Evolutionary conservation across 1,284 basidiomycete species (phyloP).

Genomic region (Agroathelia rolfsii): DNA sequence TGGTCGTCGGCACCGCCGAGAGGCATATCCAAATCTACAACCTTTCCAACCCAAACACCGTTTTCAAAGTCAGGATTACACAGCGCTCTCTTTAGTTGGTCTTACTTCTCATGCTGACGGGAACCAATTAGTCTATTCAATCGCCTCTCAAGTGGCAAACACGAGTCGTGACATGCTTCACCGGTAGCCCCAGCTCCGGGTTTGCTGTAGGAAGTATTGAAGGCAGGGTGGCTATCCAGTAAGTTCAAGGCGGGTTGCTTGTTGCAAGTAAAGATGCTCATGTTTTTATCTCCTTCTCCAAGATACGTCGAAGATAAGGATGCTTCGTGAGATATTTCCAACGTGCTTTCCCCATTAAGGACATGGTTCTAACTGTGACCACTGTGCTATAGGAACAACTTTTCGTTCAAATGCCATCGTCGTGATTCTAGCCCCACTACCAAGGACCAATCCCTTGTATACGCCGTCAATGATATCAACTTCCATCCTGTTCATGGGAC

Average conservation of each 20-base stretch:
- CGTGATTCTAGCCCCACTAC: conserved; percentile 53
- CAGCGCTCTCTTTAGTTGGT: conserved; percentile 3
- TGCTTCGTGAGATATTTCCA: conserved; percentile 47
- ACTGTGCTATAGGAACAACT: conserved; percentile 60
- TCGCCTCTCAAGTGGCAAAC: conserved; percentile 95
- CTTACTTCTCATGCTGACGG: conserved; percentile 4
- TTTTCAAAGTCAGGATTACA: conserved; percentile 53
- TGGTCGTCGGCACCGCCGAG: conserved; percentile 93
- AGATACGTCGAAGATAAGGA: conserved; percentile 81
- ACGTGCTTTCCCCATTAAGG: no score
- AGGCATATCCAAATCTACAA: conserved; percentile 86
- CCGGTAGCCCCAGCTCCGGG: conserved; percentile 54
- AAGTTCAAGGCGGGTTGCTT: conserved; percentile 23
- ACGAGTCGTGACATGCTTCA: conserved; percentile 81
- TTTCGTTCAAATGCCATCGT: conserved; percentile 95
- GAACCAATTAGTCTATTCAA: conserved; percentile 70
- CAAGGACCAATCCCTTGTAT: conserved; percentile 77
- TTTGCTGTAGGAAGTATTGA: conserved; percentile 94
- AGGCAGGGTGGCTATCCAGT: conserved; percentile 95
- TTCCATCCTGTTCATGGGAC: conserved; percentile 93
- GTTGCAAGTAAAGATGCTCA: neutral
- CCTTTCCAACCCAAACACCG: conserved; percentile 67
- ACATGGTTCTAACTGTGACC: conserved; percentile 4
- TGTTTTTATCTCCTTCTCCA: conserved; percentile 8
- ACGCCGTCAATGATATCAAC: conserved; percentile 83